Percentiles rank a stretch among this genome's conserved stretches.
These are phyloP conservation scores for Dianthus caryophyllus DNA, from an alignment of 148 eudicot species.

Conservation along the genomic window DNA sequence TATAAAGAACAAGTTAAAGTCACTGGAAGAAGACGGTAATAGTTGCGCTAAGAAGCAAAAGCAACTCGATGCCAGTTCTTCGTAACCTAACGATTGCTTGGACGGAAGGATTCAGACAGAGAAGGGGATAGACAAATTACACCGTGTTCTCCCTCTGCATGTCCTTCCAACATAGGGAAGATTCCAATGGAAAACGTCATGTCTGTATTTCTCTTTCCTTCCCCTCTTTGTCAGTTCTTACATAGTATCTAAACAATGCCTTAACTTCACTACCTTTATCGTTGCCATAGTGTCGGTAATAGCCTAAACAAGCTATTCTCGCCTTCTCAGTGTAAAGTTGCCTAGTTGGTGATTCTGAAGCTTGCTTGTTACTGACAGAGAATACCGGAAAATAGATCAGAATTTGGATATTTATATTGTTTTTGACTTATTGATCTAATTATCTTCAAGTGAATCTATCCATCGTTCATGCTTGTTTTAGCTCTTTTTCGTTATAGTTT, in stretches of 20 bases:
- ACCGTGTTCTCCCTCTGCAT: too few relatives aligned
- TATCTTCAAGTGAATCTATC: too few relatives aligned
- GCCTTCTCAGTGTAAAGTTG: not conserved
- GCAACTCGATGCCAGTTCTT: conserved; percentile 24
- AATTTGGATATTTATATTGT: not conserved
- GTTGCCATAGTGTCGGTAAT: not conserved
- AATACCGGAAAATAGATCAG: not conserved
- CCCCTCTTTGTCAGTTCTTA: too few relatives aligned
- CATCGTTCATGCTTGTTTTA: too few relatives aligned
- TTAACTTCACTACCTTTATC: not conserved
- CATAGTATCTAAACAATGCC: too few relatives aligned
- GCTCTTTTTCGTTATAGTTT: too few relatives aligned
- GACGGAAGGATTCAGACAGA: too few relatives aligned
- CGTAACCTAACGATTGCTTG: not conserved
- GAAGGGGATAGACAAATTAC: too few relatives aligned
- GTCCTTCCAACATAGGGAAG: too few relatives aligned
- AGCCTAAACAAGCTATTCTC: too few relatives aligned
- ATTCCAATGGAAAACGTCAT: too few relatives aligned
- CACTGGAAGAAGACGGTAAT: conserved; percentile 59
- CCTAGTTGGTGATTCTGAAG: not conserved
- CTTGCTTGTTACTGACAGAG: not conserved
- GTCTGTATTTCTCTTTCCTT: too few relatives aligned
- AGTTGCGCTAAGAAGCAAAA: conserved; percentile 65
- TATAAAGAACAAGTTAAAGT: conserved; percentile 80
- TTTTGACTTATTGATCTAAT: not conserved